These are phyloP conservation scores for Aspergillus neotritici DNA, from an alignment of 2,329 filamentous ascomycete species.

Conservation along the genomic window DNA sequence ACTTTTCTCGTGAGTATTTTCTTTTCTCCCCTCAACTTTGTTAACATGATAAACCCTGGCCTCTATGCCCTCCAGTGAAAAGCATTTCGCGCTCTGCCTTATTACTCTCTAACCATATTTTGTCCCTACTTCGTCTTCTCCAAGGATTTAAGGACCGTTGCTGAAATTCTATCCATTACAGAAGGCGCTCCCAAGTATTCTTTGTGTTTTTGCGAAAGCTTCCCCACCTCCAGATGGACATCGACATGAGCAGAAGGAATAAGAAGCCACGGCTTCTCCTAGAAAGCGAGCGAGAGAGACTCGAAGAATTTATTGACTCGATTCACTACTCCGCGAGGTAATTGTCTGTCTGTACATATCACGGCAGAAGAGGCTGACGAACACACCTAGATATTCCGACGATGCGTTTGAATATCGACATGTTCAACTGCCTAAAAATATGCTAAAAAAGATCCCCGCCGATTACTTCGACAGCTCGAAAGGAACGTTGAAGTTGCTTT, in stretches of 20 bases:
- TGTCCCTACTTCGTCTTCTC: no score
- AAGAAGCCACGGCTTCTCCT: slow-evolving; percentile 73
- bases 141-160: no score
- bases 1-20: no score
- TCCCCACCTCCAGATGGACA: slow-evolving; percentile 37
- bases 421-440: slow-evolving; percentile 93
- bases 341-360: slow-evolving; percentile 21
- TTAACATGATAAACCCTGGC: no score
- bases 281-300: slow-evolving; percentile 71
- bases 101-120: no score
- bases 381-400: slow-evolving; percentile 71
- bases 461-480: slow-evolving; percentile 87
- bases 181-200: background rate
- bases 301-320: slow-evolving; percentile 86
- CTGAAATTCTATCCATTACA: background rate
- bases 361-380: slow-evolving; percentile 12
- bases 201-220: slow-evolving; percentile 1
- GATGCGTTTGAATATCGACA: slow-evolving; percentile 93
- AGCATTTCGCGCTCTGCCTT: no score
- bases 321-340: slow-evolving; percentile 96
- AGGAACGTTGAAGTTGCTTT: slow-evolving; percentile 89
- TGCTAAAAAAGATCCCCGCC: slow-evolving; percentile 94
- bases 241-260: slow-evolving; percentile 82
- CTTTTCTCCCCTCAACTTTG: no score
- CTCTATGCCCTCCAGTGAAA: no score